These are phyloP conservation scores for Sugiyamaella qingdaonensis DNA, from an alignment of 805 yeast species.

Conservation along the genomic window DNA sequence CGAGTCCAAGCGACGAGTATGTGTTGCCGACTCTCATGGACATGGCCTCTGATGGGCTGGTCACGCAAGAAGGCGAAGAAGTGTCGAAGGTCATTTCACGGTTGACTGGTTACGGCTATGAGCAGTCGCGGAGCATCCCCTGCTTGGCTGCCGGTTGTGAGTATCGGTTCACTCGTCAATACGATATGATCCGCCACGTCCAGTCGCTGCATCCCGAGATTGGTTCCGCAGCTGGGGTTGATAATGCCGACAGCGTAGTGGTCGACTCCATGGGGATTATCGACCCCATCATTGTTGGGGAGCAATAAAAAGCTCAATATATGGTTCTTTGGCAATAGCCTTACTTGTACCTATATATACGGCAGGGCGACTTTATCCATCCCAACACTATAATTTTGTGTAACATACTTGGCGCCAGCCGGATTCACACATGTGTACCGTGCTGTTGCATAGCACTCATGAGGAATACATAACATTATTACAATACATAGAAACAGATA, in stretches of 20 bases:
- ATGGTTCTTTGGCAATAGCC: too few relatives aligned
- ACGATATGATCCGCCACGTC: slow-evolving; percentile 38
- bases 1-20: not conserved
- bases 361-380: too few relatives aligned
- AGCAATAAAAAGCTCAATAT: too few relatives aligned
- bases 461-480: not conserved
- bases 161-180: slow-evolving; percentile 34
- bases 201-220: slow-evolving; percentile 13
- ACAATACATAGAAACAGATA: not conserved
- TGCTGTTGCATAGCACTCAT: not conserved
- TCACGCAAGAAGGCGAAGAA: not conserved
- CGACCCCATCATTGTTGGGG: not conserved
- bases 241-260: not conserved
- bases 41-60: not conserved
- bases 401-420: too few relatives aligned
- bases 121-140: slow-evolving; percentile 25
- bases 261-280: not conserved
- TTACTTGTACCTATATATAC: too few relatives aligned
- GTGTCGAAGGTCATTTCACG: not conserved
- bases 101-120: slow-evolving; percentile 36
- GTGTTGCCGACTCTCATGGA: not conserved
- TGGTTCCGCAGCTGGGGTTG: not conserved
- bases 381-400: too few relatives aligned
- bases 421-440: not conserved
- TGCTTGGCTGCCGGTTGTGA: slow-evolving; percentile 33